Evolutionary conservation across 2,329 filamentous ascomycete genomes (phyloP).

Genomic region (Pestalotiopsis sp.): DNA sequence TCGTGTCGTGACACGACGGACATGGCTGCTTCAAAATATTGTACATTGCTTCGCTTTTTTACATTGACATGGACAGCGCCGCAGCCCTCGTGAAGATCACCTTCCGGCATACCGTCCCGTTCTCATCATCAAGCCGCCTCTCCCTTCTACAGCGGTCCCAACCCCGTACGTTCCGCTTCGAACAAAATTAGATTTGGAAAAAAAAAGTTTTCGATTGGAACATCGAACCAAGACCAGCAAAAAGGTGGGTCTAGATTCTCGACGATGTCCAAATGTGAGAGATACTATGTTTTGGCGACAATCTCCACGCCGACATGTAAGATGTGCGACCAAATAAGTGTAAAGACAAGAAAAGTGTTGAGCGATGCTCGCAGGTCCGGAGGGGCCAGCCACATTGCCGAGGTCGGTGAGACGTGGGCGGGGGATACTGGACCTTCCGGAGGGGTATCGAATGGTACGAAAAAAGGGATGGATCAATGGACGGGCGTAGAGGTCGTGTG

Average conservation of each 20-base stretch:
- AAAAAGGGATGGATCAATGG: slow-evolving; percentile 28
- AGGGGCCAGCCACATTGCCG: slow-evolving; percentile 16
- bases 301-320: neutral
- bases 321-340: slow-evolving; percentile 13
- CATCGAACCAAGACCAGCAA: slow-evolving; percentile 30
- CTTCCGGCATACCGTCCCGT: neutral
- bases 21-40: slow-evolving; percentile 16
- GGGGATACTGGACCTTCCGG: slow-evolving; percentile 31
- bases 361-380: slow-evolving; percentile 28
- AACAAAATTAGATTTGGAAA: slow-evolving; percentile 16
- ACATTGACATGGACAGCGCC: neutral
- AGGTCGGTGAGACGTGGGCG: slow-evolving; percentile 21
- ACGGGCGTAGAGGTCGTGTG: slow-evolving; percentile 35
- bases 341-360: slow-evolving; percentile 33
- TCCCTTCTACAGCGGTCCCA: neutral
- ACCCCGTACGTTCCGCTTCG: neutral
- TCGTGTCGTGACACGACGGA: slow-evolving; percentile 9
- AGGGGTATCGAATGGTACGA: slow-evolving; percentile 50
- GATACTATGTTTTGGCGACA: slow-evolving; percentile 11
- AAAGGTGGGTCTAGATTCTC: slow-evolving; percentile 33
- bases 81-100: neutral
- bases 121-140: neutral
- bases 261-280: slow-evolving; percentile 23
- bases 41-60: slow-evolving; percentile 11
- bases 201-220: slow-evolving; percentile 5